Evolutionary conservation across 2,329 filamentous ascomycete species (phyloP), one percentile per base, ranked within the genome.

Genomic region (Ophiobolus disseminans): DNA sequence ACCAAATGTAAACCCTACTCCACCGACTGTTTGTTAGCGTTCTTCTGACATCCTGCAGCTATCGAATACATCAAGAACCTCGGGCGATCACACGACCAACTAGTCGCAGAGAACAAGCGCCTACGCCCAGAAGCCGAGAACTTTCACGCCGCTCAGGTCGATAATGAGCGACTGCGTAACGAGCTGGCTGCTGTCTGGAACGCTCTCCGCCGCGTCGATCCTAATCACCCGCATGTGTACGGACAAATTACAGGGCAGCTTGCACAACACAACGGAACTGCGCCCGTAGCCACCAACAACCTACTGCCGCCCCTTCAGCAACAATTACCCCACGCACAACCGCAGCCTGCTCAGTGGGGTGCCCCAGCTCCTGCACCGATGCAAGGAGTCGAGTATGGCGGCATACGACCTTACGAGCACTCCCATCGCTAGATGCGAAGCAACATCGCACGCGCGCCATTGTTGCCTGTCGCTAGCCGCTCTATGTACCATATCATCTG

Each of bases 1-100:
- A 91, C 88, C 2, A 93, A 93, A 79, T 88, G 90, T 92, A 76
- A 54, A 14, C 7, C 9, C 25, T 5, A 14, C 7, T n/a, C n/a
- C n/a, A 14, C 7, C n/a, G 10, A 32, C n/a, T 14, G 7, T 32
- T 32, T 11, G 8, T 13, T 3, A 8, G n/a, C 8, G 7, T 32
- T 7, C 7, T 14, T 7, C 30, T 63, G 44, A 66, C 41, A 20
- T 4, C 17, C 19, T 16, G 7, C 42, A 80, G 78, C 78, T 5
- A 80, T 80, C 51, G 78, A 80, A 26, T 76, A 80, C 53, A 80
- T 80, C 55, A 74, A 73, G 43, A 72, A 49, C 55, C 63, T 65
- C 50, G 75, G 62, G 52, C 69, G 54, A 59, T 65, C 63, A 61
- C 63, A 79, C 42, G 70, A 75, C n/a, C 60, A 58, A n/a, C 61